Conservation (phyloP, 257 asterid species). For the Forsythia viridissima region DNA sequence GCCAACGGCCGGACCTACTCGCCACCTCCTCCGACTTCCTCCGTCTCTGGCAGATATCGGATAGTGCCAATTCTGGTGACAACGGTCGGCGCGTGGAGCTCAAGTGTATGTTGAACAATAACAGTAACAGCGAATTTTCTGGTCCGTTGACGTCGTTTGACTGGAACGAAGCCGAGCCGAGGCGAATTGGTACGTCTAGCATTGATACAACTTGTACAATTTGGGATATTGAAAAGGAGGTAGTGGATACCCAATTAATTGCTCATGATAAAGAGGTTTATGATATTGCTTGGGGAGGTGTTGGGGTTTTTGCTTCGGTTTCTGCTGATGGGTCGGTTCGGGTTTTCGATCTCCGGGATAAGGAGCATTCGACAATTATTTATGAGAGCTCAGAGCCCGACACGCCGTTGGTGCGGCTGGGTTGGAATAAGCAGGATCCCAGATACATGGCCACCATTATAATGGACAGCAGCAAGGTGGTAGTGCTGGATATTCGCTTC, state of each 20-base stretch:
- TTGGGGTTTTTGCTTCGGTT: constrained; percentile 92
- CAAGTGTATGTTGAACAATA: constrained; percentile 64
- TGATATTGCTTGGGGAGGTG: constrained; percentile 99
- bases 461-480: constrained; percentile 91
- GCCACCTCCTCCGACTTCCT: constrained; percentile 90
- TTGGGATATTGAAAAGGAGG: constrained; percentile 94
- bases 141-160: constrained; percentile 92
- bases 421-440: constrained; percentile 99
- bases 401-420: constrained; percentile 85
- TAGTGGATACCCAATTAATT: constrained; percentile 90
- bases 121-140: constrained; percentile 81
- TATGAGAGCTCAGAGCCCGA: constrained; percentile 96
- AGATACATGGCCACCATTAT: constrained; percentile 97
- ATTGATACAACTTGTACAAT: constrained; percentile 93
- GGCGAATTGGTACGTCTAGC: constrained; percentile 90
- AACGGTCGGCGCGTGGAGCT: constrained; percentile 60
- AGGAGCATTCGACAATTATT: constrained; percentile 94
- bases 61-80: constrained; percentile 29
- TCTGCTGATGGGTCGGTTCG: constrained; percentile 96
- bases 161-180: constrained; percentile 97
- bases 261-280: constrained; percentile 99
- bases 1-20: constrained; percentile 82
- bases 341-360: constrained; percentile 92
- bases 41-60: constrained; percentile 81
- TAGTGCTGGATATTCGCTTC: constrained; percentile 85